Base-by-base conservation (phyloP, 495 filamentous ascomycete species). In the Trichoderma erinaceum region DNA sequence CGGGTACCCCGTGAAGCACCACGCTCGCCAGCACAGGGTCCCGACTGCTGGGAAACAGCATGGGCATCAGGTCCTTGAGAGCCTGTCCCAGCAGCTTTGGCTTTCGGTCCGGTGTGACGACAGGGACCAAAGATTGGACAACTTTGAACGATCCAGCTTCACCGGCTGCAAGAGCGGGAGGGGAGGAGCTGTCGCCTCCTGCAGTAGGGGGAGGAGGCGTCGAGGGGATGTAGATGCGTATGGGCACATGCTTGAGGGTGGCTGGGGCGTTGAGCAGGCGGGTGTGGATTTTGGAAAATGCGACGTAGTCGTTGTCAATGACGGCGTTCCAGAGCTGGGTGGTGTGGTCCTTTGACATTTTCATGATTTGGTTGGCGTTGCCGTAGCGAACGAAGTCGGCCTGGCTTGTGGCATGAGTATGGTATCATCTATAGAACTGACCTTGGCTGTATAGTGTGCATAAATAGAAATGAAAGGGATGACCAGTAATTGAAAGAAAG, bases 361-460 rank as follows among this genome's bases (percentile, higher is more conserved):
- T 90, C 96, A 98, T 98, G 68, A 98, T 93, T 43, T 88, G 89
- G 74, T 93, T 93, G 3, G 93, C 94, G 15, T 88, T 96, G 23
- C 95, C 93, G 69, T 96, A 93, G 43, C 95, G 87, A 41, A 97
- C 80, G 72, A 92, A 97, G 74, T 97, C 94, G 23, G 95, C 96
- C 83, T 89, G 66, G 67, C 70, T 41, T 65, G 41, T 16, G n/a
- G 63, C 21, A 43, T 65, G 32, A 69, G 67, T 46, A 41, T 25
- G 66, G 38, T 63, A 16, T 35, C 8, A 46, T 64, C 43, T 64
- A 67, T 43, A 7, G 8, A 38, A 38, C 35, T 38, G 6, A 3
- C n/a, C 43, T n/a, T 50, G 12, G 35, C 65, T 69, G 68, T 25
- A 29, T 44, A 44, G 2, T 44, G n/a, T 23, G 21, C 8, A 56